Evolutionary conservation across 2,329 filamentous ascomycete genomes (phyloP).

Genomic region (Curvularia hawaiiensis): DNA sequence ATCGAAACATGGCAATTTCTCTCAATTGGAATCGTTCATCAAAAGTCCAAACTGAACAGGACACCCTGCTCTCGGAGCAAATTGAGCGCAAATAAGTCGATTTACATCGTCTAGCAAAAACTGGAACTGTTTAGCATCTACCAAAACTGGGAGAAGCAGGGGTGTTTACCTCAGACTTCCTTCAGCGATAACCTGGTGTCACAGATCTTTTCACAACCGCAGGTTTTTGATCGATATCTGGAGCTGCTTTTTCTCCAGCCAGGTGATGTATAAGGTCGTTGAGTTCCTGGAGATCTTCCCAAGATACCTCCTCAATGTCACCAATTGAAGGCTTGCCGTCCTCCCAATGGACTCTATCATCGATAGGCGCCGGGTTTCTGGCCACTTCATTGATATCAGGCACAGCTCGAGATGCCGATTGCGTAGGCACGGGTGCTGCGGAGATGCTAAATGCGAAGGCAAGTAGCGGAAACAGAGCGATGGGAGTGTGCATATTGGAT

Average conservation of each 20-base stretch:
- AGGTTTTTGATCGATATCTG: neutral
- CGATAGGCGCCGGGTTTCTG: conserved; percentile 27
- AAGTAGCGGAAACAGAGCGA: conserved; percentile 15
- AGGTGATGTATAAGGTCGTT: conserved; percentile 6
- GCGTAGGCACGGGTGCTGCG: conserved; percentile 16
- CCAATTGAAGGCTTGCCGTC: conserved; percentile 8
- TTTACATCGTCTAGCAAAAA: neutral
- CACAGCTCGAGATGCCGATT: conserved; percentile 8
- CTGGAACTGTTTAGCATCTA: neutral
- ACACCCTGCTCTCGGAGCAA: neutral
- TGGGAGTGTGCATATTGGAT: conserved; percentile 16
- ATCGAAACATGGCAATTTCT: neutral
- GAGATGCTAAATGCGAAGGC: conserved; percentile 8
- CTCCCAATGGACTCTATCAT: conserved; percentile 11
- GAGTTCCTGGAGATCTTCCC: conserved; percentile 5
- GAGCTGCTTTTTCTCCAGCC: conserved; percentile 4
- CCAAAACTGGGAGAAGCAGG: neutral
- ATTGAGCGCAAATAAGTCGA: neutral
- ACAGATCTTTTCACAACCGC: neutral
- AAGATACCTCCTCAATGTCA: conserved; percentile 2
- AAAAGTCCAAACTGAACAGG: neutral
- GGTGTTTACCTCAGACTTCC: neutral
- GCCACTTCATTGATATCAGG: conserved; percentile 22
- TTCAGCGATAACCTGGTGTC: neutral
- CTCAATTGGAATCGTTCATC: neutral